These are phyloP conservation scores for Nicotiana benthamiana DNA, from an alignment of 257 asterid genomes.

Conservation along the genomic window DNA sequence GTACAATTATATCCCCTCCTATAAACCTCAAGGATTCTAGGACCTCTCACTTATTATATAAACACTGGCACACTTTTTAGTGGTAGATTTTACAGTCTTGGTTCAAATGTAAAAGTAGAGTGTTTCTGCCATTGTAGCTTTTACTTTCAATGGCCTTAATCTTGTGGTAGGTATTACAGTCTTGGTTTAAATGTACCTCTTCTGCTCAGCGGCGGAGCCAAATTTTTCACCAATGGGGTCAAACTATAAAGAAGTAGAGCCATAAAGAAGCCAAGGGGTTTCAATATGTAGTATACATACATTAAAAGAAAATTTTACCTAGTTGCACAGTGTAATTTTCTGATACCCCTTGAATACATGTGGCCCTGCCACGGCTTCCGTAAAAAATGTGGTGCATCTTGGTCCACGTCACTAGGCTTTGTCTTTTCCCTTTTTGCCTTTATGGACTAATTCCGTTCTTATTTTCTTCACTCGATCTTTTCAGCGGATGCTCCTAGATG, in stretches of 20 bases:
- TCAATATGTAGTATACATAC: too few relatives aligned
- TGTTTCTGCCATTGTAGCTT: background rate
- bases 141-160: background rate
- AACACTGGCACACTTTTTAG: background rate
- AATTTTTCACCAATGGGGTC: too few relatives aligned
- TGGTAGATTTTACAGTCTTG: background rate
- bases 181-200: background rate
- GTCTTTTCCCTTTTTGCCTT: background rate
- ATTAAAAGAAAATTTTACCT: too few relatives aligned
- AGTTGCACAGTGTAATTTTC: too few relatives aligned
- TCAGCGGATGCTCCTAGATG: conserved; percentile 49
- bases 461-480: background rate
- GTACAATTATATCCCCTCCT: background rate
- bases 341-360: too few relatives aligned
- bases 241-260: too few relatives aligned
- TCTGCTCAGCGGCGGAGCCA: background rate
- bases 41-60: background rate
- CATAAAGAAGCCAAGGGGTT: too few relatives aligned
- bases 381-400: background rate
- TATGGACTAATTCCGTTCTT: background rate
- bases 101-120: background rate
- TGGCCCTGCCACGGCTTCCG: background rate
- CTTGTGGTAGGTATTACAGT: background rate
- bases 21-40: background rate
- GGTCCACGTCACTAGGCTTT: background rate